Evolutionary conservation across 75 land plant species (phyloP), one percentile per base, ranked within the genome.

Genomic region (Larix kaempferi): DNA sequence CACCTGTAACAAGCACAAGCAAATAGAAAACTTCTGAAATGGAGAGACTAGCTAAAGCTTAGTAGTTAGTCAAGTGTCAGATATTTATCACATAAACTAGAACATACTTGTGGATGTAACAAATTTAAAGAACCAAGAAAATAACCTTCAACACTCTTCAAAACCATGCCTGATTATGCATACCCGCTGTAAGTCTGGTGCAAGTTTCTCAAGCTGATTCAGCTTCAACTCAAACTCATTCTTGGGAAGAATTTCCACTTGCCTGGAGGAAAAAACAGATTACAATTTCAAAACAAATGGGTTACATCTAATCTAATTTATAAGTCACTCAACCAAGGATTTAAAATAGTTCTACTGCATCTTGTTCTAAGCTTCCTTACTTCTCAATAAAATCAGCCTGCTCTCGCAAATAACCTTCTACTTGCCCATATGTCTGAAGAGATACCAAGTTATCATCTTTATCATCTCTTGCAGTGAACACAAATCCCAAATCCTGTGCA

Each of bases 381-480:
- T 87, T 91, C 71, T 89, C 96, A 80, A 95, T 86, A 12, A 80
- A 56, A 56, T 88, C 89, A 73, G 99, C 99, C 83, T 90, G 89
- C 78, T 85, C 88, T 58, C 76, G 74, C 52, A 96, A 64, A 76
- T 80, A 96, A 1, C 88, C 94, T 76, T 91, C 93, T 8, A 94
- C 88, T 83, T 94, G 97, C 83, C 91, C 93, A 78, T 85, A 86
- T 37, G 94, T 84, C 0, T 88, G 92, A 26, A 96, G 76, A 39
- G 86, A 87, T 33, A 52, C 49, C 60, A 81, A 81, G 52, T 79
- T 57, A 21, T 26, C 59, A 58, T 69, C 55, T 62, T 81, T 82
- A 78, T 65, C 75, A 58, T 59, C 59, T 66, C 57, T 83, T 26
- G 69, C 54, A 39, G 81, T 19, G 35, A 25, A 57, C 56, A 65